Base-by-base conservation (phyloP, 176 grass and related monocot genomes). In the Eragrostis curvula region DNA sequence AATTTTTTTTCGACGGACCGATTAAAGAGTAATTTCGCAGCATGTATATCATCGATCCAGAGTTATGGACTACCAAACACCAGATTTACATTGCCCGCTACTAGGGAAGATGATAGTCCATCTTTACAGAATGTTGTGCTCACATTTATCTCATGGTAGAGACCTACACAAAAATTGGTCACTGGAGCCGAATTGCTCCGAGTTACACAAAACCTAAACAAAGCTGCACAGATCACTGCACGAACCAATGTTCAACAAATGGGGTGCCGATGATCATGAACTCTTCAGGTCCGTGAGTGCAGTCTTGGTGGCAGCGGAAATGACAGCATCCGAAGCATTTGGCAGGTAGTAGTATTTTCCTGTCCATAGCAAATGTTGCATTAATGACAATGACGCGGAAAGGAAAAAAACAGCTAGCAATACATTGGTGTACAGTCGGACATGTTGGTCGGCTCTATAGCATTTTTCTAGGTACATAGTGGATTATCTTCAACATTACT, bases 271-370 rank as follows among this genome's bases (percentile, higher is more conserved):
- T 49, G 32, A 87, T 94, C 74, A 91, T 71, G 80, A 86, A 58
- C 82, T 86, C 72, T 95, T 95, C 72, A 98, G 71, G 70, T 71
- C 90, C 18, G 96, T 80, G 23, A 98, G 83, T 6, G 96, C 96
- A 0, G 82, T 90, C 87, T 93, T 98, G 71, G 96, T 98, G 73
- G 96, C 88, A 11, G 90, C 88, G 50, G 96, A 98, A 62, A 98
- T 95, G 8, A 98, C 96, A 29, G 92, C 90, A 60, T 95, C 92
- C 45, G 96, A 98, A 76, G 96, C 96, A 86, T 98, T 98, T 21
- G 96, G 96, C 81, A 98, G 94, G 71, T 98, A 98, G 44, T 98
- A 98, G 71, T 98, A 98, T 91, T 98, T 98, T 40, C 96, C 96
- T 98, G 88, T 58, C 45, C 67, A 56, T 18, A 85, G 29, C 43